Base-by-base conservation (phyloP, 352 stramenopile species). In the Globisporangium ultimum region DNA sequence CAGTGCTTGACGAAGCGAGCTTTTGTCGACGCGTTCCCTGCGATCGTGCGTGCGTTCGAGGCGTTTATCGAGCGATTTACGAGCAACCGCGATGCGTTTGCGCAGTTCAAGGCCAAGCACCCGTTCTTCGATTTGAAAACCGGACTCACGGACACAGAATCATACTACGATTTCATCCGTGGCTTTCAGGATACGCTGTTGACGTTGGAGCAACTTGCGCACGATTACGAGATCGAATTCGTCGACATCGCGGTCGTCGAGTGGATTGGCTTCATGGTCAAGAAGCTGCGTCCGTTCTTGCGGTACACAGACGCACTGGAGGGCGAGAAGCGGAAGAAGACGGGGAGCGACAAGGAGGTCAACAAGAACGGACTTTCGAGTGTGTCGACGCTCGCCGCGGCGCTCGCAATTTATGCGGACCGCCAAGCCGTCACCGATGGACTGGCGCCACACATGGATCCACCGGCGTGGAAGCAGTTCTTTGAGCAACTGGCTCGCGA, bases 321-420 rank as follows among this genome's bases (percentile, higher is more conserved):
- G 43, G 78, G 78, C 28, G 84, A 93, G 66, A 83, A 85, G 61
- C 80, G 79, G 57, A 87, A 83, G 60, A 77, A 78, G 50, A 81
- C 78, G 4, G 80, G 81, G 34, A 93, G 84, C 45, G 81, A 93
- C 66, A 90, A 88, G 54, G 84, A 91, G 45, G 66, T 89, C 24
- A 72, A 80, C 72, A 88, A 87, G 63, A 76, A 70, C 46, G 75
- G 84, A 15, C 77, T 89, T 63, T 93, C 84, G 17, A 93, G 77
- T 51, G 73, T 91, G 24, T 88, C 84, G 40, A 93, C 81, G 2
- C 89, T 93, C 34, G 84, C 73, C 0, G 66, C 84, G 2, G 84
- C 82, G 6, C 67, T 93, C 24, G 76, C 90, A 15, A 72, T 70
- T 15, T 89, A 89, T 59, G 70, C 80, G 14, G 78, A 90, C 34